Percentiles rank a stretch among this genome's conserved stretches.
Evolutionary conservation across 176 grass and related monocot genomes (phyloP).

Genomic region (Bromus sterilis): DNA sequence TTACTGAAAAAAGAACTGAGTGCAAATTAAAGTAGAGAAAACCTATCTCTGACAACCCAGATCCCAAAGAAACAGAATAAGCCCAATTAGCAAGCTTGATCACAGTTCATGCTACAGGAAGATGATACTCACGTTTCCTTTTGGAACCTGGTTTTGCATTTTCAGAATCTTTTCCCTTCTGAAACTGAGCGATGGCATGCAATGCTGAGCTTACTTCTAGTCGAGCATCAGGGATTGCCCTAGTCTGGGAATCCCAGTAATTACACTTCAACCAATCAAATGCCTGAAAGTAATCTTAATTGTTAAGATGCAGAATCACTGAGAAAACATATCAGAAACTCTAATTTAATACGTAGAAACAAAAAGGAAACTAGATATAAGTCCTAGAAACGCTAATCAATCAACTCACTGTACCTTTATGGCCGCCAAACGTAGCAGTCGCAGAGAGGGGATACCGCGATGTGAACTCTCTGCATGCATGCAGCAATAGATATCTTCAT

Average conservation of each 20-base stretch:
- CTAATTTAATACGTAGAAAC: background rate
- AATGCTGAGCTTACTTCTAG: slow-evolving; percentile 52
- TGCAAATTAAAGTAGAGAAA: slow-evolving; percentile 22
- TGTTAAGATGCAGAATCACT: background rate
- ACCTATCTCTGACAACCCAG: slow-evolving; percentile 1
- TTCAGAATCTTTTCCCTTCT: slow-evolving; percentile 41
- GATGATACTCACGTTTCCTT: slow-evolving; percentile 56
- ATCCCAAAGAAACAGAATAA: background rate
- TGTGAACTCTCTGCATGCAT: slow-evolving; percentile 80
- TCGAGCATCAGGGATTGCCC: slow-evolving; percentile 66
- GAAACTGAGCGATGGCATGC: slow-evolving; percentile 35
- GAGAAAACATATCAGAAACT: background rate
- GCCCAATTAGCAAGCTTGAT: background rate
- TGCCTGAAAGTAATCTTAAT: slow-evolving; percentile 60
- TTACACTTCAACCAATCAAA: slow-evolving; percentile 82
- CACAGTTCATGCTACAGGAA: slow-evolving; percentile 14
- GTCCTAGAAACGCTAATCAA: background rate
- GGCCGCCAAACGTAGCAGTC: slow-evolving; percentile 60
- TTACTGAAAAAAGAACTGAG: slow-evolving; percentile 27
- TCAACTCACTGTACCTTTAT: slow-evolving; percentile 47
- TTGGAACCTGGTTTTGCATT: slow-evolving; percentile 44
- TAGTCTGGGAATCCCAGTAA: slow-evolving; percentile 82
- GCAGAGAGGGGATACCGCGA: slow-evolving; percentile 65
- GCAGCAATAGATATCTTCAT: slow-evolving; percentile 11
- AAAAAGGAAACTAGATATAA: background rate